Percentiles rank a stretch among this genome's conserved stretches.
Evolutionary conservation across 345 rosid genomes (phyloP).

Genomic region (Sonneratia caseolaris): DNA sequence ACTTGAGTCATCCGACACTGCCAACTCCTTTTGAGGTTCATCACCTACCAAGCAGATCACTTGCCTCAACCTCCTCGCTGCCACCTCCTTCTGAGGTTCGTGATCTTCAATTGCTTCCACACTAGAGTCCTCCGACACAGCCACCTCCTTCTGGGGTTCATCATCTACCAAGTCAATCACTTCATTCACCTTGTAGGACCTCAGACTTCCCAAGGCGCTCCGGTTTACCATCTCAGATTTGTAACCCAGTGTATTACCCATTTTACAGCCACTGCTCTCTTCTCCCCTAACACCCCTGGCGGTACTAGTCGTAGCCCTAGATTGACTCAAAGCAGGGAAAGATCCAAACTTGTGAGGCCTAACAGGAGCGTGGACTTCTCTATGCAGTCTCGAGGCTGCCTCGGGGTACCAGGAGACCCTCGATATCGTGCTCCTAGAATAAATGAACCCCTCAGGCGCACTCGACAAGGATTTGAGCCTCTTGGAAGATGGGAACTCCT

Average conservation of each 20-base stretch:
- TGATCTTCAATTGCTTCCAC: conserved; percentile 29
- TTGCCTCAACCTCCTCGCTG: background rate
- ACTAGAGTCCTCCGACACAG: conserved; percentile 45
- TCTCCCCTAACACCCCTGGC: conserved; percentile 15
- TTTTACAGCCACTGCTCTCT: conserved; percentile 7
- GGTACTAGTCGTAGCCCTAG: conserved; percentile 10
- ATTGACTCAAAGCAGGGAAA: conserved; percentile 2
- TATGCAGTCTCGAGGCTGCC: conserved; percentile 29
- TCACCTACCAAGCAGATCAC: conserved; percentile 32
- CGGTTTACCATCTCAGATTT: conserved; percentile 28
- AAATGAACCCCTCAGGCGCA: conserved; percentile 18
- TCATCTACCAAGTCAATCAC: conserved; percentile 33
- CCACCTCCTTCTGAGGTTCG: too few relatives aligned
- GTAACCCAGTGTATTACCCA: conserved; percentile 27
- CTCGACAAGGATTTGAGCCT: conserved; percentile 32
- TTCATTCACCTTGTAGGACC: conserved; percentile 29
- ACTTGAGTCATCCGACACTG: conserved; percentile 45
- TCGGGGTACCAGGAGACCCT: conserved; percentile 75
- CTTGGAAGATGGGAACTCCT: conserved; percentile 40
- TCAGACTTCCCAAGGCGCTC: conserved; percentile 31
- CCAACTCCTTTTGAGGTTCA: conserved; percentile 30
- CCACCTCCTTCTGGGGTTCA: conserved; percentile 31
- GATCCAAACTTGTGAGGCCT: conserved; percentile 44
- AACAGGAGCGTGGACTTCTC: conserved; percentile 79
- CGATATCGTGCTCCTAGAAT: conserved; percentile 31